A percentile compares a stretch with the other conserved stretches of the same genome.
Conservation (phyloP, 805 yeast genomes). For the Saccharomycopsis fodiens region DNA sequence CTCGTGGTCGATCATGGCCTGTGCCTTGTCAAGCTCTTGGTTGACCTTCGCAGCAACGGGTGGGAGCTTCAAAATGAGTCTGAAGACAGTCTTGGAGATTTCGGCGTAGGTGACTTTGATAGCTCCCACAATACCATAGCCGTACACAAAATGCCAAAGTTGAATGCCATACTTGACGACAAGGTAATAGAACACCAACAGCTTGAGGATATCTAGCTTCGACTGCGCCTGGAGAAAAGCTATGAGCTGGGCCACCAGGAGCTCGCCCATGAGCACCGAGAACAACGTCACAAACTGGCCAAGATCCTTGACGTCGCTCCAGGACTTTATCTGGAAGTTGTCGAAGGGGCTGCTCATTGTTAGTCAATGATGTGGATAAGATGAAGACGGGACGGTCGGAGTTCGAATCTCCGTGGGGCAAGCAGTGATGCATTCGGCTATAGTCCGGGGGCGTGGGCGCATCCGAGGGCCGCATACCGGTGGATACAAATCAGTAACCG, state of each 20-base stretch:
- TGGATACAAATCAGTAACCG: too few relatives aligned
- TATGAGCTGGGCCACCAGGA: slow-evolving; percentile 4
- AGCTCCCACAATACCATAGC: slow-evolving; percentile 22
- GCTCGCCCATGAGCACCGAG: slow-evolving; percentile 2
- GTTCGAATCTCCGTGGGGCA: too few relatives aligned
- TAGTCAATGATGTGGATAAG: too few relatives aligned
- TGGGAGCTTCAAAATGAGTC: slow-evolving; percentile 39
- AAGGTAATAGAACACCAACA: slow-evolving; percentile 9
- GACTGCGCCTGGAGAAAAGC: slow-evolving; percentile 4
- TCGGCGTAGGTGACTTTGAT: slow-evolving; percentile 20
- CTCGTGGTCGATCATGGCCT: slow-evolving; percentile 43
- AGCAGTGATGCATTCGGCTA: too few relatives aligned
- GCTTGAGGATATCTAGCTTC: slow-evolving; percentile 5
- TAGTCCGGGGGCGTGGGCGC: too few relatives aligned
- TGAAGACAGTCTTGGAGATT: slow-evolving; percentile 26
- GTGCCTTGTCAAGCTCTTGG: slow-evolving; percentile 44
- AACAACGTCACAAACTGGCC: slow-evolving; percentile 2
- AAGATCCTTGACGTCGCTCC: not conserved
- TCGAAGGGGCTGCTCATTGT: too few relatives aligned
- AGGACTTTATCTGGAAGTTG: too few relatives aligned
- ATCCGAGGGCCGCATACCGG: too few relatives aligned
- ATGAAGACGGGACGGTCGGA: too few relatives aligned
- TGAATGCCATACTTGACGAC: not conserved
- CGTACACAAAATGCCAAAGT: slow-evolving; percentile 18
- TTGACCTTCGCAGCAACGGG: slow-evolving; percentile 49